phyloP scores from a whole-genome alignment of 2,329 filamentous ascomycete genomes.

The Raffaelea ambrosiae region DNA sequence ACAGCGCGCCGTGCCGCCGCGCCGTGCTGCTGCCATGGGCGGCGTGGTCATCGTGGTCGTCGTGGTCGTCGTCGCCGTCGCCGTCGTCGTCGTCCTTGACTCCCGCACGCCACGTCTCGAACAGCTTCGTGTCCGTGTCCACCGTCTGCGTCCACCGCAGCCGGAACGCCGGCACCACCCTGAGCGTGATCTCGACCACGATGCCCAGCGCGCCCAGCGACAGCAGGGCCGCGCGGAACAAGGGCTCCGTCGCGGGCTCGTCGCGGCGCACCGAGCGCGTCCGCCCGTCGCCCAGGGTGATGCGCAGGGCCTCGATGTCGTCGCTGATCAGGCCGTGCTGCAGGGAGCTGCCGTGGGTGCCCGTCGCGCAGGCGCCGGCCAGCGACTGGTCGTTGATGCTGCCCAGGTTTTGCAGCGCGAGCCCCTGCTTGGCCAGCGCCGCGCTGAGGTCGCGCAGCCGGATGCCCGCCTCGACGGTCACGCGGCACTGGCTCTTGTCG shows the following conservation, averaged over 20 bases:
- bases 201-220: conserved; percentile 87
- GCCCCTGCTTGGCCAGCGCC: conserved; percentile 63
- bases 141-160: conserved; percentile 80
- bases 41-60: conserved; percentile 32
- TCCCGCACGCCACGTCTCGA: conserved; percentile 66
- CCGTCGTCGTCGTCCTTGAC: conserved; percentile 26
- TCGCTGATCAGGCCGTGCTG: conserved; percentile 78
- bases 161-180: conserved; percentile 72
- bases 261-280: conserved; percentile 59
- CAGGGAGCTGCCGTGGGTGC: conserved; percentile 84
- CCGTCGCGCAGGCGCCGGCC: conserved; percentile 84
- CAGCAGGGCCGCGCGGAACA: conserved; percentile 82
- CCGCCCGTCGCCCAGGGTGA: conserved; percentile 75
- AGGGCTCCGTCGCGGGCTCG: conserved; percentile 44
- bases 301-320: conserved; percentile 62
- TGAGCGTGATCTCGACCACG: conserved; percentile 80
- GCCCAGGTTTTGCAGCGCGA: conserved; percentile 85
- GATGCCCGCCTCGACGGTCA: conserved; percentile 84
- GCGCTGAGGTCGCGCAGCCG: conserved; percentile 66
- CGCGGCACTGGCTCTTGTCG: conserved; percentile 34
- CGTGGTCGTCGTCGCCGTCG: conserved; percentile 50
- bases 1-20: conserved; percentile 59
- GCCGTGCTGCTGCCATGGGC: conserved; percentile 45
- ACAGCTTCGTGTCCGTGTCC: conserved; percentile 57
- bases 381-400: conserved; percentile 94